These are phyloP conservation scores for Chytriomyces sp. DNA, from an alignment of 192 early-diverging fungal species.

Conservation along the genomic window DNA sequence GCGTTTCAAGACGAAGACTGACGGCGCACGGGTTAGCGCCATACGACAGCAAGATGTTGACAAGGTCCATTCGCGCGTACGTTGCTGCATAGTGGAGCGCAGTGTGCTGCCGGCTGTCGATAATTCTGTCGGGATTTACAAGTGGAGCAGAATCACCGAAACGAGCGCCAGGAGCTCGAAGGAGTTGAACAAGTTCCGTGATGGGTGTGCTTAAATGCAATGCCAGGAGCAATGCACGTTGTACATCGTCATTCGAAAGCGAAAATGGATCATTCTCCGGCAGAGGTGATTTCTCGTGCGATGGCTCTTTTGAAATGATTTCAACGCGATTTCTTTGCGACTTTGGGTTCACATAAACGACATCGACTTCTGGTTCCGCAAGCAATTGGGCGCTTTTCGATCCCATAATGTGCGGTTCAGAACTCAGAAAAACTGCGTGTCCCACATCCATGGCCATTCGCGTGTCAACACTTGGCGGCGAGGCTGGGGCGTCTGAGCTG, in stretches of 20 bases:
- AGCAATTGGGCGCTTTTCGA: not conserved
- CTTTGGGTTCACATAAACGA: not conserved
- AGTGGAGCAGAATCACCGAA: not conserved
- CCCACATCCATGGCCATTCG: slow-evolving; percentile 18
- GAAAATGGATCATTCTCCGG: not conserved
- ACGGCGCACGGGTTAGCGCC: slow-evolving; percentile 26
- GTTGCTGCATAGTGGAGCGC: slow-evolving; percentile 38
- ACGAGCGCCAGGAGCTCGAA: slow-evolving; percentile 3
- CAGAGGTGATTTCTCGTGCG: not conserved
- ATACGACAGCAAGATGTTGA: slow-evolving; percentile 4
- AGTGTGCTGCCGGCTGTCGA: slow-evolving; percentile 33
- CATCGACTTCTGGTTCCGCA: not conserved
- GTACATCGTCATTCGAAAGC: slow-evolving; percentile 12
- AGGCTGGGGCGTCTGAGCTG: not conserved
- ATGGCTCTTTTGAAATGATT: not conserved
- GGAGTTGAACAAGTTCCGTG: not conserved
- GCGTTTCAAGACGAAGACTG: slow-evolving; percentile 12
- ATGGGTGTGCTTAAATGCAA: not conserved
- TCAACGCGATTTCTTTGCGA: not conserved
- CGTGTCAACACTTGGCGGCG: slow-evolving; percentile 10
- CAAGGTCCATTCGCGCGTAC: slow-evolving; percentile 14
- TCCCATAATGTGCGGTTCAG: not conserved
- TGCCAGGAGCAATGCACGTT: slow-evolving; percentile 13
- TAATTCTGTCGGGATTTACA: slow-evolving; percentile 28
- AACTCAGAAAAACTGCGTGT: slow-evolving; percentile 1